These are phyloP conservation scores for Tulasnella sp. DNA, from an alignment of 768 basidiomycete species.

Conservation along the genomic window DNA sequence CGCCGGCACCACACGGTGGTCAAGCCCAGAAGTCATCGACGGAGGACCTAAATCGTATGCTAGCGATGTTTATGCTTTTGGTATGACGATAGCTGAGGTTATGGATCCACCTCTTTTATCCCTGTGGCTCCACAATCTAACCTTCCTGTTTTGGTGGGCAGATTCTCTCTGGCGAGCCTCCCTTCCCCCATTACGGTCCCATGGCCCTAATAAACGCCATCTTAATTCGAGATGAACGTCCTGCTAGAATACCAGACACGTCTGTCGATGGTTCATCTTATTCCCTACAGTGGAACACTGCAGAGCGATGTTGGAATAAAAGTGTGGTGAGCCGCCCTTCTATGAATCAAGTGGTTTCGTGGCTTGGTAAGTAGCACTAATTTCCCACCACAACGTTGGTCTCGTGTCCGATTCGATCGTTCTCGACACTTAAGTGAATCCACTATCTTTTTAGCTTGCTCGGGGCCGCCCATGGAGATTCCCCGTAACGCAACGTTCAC, in stretches of 20 bases:
- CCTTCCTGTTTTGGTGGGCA: background rate
- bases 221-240: background rate
- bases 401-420: too few relatives aligned
- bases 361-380: too few relatives aligned
- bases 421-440: too few relatives aligned
- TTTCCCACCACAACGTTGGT: too few relatives aligned
- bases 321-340: too few relatives aligned
- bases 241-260: background rate
- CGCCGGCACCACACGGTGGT: background rate
- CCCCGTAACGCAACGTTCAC: too few relatives aligned
- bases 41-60: background rate
- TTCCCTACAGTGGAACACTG: too few relatives aligned
- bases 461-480: too few relatives aligned
- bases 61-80: constrained; percentile 12
- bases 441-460: too few relatives aligned
- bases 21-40: background rate
- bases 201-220: background rate
- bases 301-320: too few relatives aligned
- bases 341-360: too few relatives aligned
- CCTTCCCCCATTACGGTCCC: background rate
- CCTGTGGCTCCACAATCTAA: background rate
- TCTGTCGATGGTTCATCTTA: background rate
- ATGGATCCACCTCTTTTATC: background rate
- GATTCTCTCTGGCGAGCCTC: background rate
- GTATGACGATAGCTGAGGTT: constrained; percentile 5